Base-by-base conservation (phyloP, 345 rosid species). In the Salix caprea region DNA sequence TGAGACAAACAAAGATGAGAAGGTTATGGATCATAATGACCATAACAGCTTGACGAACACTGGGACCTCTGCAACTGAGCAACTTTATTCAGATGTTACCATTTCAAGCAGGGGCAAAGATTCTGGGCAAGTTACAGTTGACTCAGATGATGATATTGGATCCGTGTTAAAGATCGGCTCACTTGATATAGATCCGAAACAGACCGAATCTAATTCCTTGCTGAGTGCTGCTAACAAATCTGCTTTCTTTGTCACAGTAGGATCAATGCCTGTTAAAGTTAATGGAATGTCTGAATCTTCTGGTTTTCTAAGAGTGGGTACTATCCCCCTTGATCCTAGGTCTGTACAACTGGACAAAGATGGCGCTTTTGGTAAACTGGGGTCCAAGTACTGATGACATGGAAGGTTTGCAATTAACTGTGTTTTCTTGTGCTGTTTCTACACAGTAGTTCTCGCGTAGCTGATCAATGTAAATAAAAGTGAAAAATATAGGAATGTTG, bases 261-360 rank as follows among this genome's bases (percentile, higher is more conserved):
- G 97, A 72, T 88, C 94, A 46, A 73, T 90, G 86, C 90, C 93
- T 9, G 81, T 95, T 54, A 90, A 94, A 77, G 93, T 94, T 11
- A 87, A 85, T 1, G 89, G 91, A 18, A 84, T 79, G 76, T 50
- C 83, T 2, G 91, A 80, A 69, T 76, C 91, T 64, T 73, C 90
- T 16, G 79, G 84, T 67, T 48, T 76, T 46, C 71, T 89, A 72
- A 90, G 84, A 1, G 85, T 92, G 32, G 98, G 96, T 58, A 85
- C 88, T 7, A 87, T 94, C 80, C 89, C 90, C 19, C 91, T 88
- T 54, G 88, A 91, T 73, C 84, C 91, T n/a, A 84, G 75, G 71
- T 80, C 85, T 19, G 81, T 87, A 24, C 82, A 81, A 82, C 74
- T 61, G 16, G 88, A 84, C 26, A 77, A 76, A 64, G 82, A 74